These are phyloP conservation scores for Phoenix roebelenii DNA, from an alignment of 176 grass and related monocot species.

Conservation along the genomic window DNA sequence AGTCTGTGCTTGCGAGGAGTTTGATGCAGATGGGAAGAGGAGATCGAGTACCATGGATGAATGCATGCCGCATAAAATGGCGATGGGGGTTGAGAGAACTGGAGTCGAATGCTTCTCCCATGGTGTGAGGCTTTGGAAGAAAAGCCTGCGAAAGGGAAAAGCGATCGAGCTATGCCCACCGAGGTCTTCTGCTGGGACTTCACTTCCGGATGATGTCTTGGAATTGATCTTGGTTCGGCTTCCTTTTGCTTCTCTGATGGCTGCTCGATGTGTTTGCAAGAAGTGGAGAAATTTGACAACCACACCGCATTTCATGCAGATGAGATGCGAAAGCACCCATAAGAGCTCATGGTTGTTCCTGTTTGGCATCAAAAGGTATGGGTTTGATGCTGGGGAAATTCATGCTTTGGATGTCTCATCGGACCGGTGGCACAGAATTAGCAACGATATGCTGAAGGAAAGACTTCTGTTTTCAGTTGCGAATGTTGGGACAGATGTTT, in stretches of 20 bases:
- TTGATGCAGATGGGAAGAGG: constrained; percentile 26
- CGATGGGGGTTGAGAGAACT: constrained; percentile 7
- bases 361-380: constrained; percentile 42
- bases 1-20: constrained; percentile 66
- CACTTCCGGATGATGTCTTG: constrained; percentile 69
- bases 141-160: constrained; percentile 15
- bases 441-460: constrained; percentile 26
- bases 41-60: constrained; percentile 16
- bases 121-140: constrained; percentile 13
- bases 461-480: constrained; percentile 59
- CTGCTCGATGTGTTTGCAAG: constrained; percentile 64
- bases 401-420: constrained; percentile 65
- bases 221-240: constrained; percentile 72
- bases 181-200: constrained; percentile 7
- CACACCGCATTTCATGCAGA: constrained; percentile 47
- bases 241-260: constrained; percentile 55
- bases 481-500: constrained; percentile 47
- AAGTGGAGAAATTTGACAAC: constrained; percentile 71
- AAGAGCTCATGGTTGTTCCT: constrained; percentile 66
- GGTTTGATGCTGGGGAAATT: constrained; percentile 39
- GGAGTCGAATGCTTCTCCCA: constrained; percentile 35
- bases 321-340: constrained; percentile 25
- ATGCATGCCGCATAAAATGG: constrained; percentile 16
- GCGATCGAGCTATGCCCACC: neutral
- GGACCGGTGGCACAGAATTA: constrained; percentile 46